phyloP scores from a whole-genome alignment of 2,329 filamentous ascomycete species.

The Penicillium expansum region DNA sequence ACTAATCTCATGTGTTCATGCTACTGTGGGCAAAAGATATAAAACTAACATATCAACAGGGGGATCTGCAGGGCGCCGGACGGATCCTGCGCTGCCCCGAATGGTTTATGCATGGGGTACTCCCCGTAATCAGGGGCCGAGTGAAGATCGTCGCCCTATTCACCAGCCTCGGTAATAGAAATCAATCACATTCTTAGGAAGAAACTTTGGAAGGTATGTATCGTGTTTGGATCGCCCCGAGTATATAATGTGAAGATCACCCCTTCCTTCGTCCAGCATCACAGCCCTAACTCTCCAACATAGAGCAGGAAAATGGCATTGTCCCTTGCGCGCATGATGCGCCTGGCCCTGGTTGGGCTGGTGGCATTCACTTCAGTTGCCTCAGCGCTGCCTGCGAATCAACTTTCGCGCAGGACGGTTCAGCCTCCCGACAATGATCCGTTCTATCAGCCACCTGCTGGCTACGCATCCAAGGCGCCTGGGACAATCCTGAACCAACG shows the following conservation, averaged over 20 bases:
- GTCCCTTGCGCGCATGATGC: slow-evolving; percentile 7
- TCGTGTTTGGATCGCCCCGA: not conserved
- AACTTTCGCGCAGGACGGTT: not conserved
- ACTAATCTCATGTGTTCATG: not conserved
- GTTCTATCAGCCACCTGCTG: slow-evolving; percentile 29
- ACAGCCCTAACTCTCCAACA: not conserved
- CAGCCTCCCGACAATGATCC: slow-evolving; percentile 21
- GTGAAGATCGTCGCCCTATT: not conserved
- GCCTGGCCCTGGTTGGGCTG: slow-evolving; percentile 2
- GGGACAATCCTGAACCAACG: slow-evolving; percentile 28
- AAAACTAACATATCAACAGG: not conserved
- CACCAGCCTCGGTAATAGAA: slow-evolving; percentile 3
- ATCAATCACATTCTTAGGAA: slow-evolving; percentile 2
- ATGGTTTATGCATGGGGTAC: not conserved
- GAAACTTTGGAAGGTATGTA: not conserved
- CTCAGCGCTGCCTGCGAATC: slow-evolving; percentile 1
- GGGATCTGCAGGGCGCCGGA: not conserved
- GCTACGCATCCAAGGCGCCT: slow-evolving; percentile 21
- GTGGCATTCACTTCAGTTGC: slow-evolving; percentile 1
- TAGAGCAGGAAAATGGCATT: slow-evolving; percentile 2
- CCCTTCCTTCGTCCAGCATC: not conserved
- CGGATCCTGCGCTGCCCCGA: not conserved
- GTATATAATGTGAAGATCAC: not conserved
- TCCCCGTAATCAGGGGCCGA: not conserved
- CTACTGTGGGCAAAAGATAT: not conserved